Evolutionary conservation across 345 rosid genomes (phyloP), one percentile per base, ranked within the genome.

Genomic region (Linum tenue): DNA sequence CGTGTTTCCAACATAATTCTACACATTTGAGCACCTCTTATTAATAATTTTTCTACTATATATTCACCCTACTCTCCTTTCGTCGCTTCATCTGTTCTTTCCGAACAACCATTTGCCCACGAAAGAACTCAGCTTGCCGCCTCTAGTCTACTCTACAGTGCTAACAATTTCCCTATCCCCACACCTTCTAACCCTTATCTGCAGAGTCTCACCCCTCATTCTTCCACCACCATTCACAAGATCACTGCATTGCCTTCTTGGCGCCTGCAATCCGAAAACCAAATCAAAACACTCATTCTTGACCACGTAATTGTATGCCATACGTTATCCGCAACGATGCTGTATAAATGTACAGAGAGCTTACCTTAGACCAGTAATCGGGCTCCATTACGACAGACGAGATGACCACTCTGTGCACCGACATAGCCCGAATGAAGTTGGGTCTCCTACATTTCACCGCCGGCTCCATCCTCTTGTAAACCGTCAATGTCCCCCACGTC

Each of bases 101-200:
- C 31, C 31, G 1, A 22, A 22, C 31, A 22, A 22, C 31, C 0
- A 22, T 22, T 22, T 22, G 31, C 31, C 31, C 31, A 22, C 31
- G 31, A 22, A 22, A 22, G 31, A 22, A 22, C 31, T 22, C 31
- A 22, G 31, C 31, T 22, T 22, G 31, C 31, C 31, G 31, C 31
- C 0, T 22, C 56, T 48, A 6, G 41, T 43, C 65, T 17, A 64
- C n/a, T 58, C 69, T 70, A 66, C 36, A 39, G 37, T 12, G 58
- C 80, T 74, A 66, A 80, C 69, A 22, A 66, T 82, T 69, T 84
- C 87, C 38, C 39, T 71, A 40, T 77, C 64, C 63, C 82, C 83
- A 73, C 96, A 87, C 40, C 79, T 89, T 69, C 90, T 80, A 79
- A 91, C 69, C 81, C 90, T 77, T 69, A 86, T 75, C 56, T 60